These are phyloP conservation scores for Aegilops tauschii DNA, from an alignment of 176 grass and related monocot species.

Conservation along the genomic window DNA sequence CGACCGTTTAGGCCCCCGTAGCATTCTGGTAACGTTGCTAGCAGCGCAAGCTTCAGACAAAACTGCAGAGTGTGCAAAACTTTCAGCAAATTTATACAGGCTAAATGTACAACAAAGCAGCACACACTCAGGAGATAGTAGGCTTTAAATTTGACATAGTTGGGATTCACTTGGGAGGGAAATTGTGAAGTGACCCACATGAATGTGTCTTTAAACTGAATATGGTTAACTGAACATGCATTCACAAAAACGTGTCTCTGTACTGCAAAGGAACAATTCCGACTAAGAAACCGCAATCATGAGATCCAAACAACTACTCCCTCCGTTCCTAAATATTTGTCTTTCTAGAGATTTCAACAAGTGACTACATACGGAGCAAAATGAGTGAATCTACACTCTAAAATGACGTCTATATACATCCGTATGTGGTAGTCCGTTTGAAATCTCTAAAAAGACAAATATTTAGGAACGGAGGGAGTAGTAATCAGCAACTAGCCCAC, in stretches of 20 bases:
- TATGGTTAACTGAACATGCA: background rate
- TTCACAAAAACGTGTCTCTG: background rate
- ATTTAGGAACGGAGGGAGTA: too few species aligned
- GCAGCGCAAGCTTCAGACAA: constrained; percentile 82
- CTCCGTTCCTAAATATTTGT: too few species aligned
- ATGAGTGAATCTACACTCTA: too few species aligned
- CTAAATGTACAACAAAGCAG: background rate
- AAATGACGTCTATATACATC: too few species aligned
- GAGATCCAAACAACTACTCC: background rate
- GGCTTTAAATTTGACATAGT: background rate
- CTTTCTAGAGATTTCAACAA: too few species aligned
- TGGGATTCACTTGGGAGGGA: background rate
- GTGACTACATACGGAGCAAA: too few species aligned
- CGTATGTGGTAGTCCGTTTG: too few species aligned
- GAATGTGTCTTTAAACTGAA: background rate
- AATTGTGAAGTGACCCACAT: background rate
- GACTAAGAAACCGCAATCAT: background rate
- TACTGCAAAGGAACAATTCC: background rate
- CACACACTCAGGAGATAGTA: background rate
- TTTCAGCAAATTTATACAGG: background rate
- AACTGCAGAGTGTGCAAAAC: constrained; percentile 47
- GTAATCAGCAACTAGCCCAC: background rate
- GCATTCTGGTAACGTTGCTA: constrained; percentile 77
- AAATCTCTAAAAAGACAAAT: too few species aligned
- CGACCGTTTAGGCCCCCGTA: constrained; percentile 78